Conservation (phyloP, 192 early-diverging fungal genomes). For the Fimicolochytrium jonesii region DNA sequence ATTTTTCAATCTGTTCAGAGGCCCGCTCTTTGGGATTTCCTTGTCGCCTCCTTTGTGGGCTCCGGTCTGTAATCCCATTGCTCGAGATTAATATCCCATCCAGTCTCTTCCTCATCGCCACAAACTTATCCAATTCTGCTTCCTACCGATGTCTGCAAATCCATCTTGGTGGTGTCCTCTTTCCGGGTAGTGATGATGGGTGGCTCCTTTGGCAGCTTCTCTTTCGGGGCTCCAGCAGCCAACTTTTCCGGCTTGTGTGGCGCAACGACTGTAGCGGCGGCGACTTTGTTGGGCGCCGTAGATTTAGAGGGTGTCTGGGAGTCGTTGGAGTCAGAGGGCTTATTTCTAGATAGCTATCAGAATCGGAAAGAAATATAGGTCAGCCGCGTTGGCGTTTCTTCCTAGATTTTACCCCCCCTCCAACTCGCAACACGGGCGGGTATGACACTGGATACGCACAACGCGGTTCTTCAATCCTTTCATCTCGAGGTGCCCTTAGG, state of each 20-base stretch:
- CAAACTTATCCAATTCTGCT: neutral
- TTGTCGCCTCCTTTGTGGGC: neutral
- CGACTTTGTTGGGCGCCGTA: slow-evolving; percentile 40
- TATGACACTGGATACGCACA: slow-evolving; percentile 14
- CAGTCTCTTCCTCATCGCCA: neutral
- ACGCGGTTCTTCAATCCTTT: slow-evolving; percentile 53
- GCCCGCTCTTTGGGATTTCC: slow-evolving; percentile 50
- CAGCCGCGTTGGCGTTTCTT: neutral
- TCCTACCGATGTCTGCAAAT: slow-evolving; percentile 4
- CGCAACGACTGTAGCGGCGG: slow-evolving; percentile 30
- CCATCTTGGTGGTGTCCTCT: slow-evolving; percentile 31
- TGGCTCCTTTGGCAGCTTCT: slow-evolving; percentile 20
- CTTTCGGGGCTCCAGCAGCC: slow-evolving; percentile 9
- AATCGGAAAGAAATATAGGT: slow-evolving; percentile 1
- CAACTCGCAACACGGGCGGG: neutral
- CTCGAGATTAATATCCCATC: neutral
- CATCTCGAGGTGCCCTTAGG: slow-evolving; percentile 39
- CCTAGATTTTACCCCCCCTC: neutral
- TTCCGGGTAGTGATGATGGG: slow-evolving; percentile 4
- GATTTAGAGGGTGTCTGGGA: slow-evolving; percentile 21
- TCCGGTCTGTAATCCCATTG: neutral
- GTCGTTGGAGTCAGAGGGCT: slow-evolving; percentile 24
- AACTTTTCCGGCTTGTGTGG: slow-evolving; percentile 22
- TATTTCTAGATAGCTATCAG: slow-evolving; percentile 41
- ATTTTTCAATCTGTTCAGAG: slow-evolving; percentile 49